Conservation (phyloP, 1,139 yeast genomes). For the Trichomonascaceae sp. region DNA sequence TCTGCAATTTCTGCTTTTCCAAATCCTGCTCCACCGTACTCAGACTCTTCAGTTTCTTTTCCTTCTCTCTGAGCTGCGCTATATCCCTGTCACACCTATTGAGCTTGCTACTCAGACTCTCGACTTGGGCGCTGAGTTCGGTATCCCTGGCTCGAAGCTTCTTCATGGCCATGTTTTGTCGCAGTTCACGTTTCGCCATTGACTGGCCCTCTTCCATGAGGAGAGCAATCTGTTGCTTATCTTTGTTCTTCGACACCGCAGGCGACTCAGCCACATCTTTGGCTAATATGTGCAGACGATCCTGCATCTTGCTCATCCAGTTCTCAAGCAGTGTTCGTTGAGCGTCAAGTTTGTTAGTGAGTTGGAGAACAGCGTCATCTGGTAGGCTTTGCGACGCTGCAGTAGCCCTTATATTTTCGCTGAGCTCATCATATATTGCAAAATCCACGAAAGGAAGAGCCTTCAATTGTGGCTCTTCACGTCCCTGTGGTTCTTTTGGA, state of each 20-base stretch:
- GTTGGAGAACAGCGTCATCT: background rate
- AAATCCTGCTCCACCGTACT: constrained; percentile 13
- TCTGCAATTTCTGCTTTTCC: constrained; percentile 12
- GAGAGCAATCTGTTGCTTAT: constrained; percentile 33
- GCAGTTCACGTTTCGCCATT: constrained; percentile 61
- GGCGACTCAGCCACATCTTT: constrained; percentile 16
- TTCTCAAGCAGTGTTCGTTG: constrained; percentile 7
- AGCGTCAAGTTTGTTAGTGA: constrained; percentile 7
- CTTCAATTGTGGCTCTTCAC: background rate
- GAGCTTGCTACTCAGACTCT: constrained; percentile 11
- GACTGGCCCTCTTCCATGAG: constrained; percentile 70
- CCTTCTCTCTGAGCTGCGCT: constrained; percentile 9
- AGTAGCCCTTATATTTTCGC: background rate
- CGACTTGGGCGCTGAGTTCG: constrained; percentile 16
- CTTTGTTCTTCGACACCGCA: constrained; percentile 10
- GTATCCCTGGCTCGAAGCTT: constrained; percentile 40
- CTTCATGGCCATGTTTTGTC: constrained; percentile 54
- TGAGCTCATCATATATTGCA: background rate
- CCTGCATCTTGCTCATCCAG: constrained; percentile 1
- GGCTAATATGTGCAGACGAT: constrained; percentile 6
- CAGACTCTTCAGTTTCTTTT: constrained; percentile 10
- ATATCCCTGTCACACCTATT: constrained; percentile 13
- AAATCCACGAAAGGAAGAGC: background rate
- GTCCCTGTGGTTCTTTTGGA: background rate
- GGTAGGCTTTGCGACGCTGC: background rate